Evolutionary conservation across 2,329 filamentous ascomycete species (phyloP).

Genomic region (Herpotrichia juniperi): DNA sequence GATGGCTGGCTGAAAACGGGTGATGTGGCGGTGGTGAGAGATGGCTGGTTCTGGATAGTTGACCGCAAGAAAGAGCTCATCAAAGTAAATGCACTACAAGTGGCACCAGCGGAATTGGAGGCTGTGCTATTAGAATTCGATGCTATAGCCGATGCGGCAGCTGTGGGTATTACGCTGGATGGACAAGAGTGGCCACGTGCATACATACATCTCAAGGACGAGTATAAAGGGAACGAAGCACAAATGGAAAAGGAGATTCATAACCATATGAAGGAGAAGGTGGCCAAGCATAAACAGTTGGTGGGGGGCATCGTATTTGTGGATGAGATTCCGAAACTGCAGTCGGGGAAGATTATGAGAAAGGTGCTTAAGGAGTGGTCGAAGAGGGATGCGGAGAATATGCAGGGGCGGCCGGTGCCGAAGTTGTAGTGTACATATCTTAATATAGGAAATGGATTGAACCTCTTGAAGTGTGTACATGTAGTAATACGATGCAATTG

Average conservation of each 20-base stretch:
- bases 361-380: conserved; percentile 64
- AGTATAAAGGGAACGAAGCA: conserved; percentile 48
- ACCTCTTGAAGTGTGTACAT: too few species aligned
- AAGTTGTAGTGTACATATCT: conserved; percentile 25
- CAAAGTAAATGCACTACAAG: conserved; percentile 50
- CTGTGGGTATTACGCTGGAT: conserved; percentile 59
- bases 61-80: conserved; percentile 49
- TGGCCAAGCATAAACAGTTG: conserved; percentile 60
- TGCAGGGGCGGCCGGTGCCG: conserved; percentile 30
- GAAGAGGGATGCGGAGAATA: conserved; percentile 56
- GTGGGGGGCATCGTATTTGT: conserved; percentile 61
- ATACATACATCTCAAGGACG: conserved; percentile 59
- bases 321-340: conserved; percentile 62
- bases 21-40: conserved; percentile 39
- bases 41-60: conserved; percentile 46
- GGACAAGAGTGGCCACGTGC: conserved; percentile 60
- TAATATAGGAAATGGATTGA: background rate
- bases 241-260: conserved; percentile 34
- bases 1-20: conserved; percentile 49
- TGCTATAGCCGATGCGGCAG: conserved; percentile 61
- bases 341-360: conserved; percentile 64
- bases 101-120: conserved; percentile 52
- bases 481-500: background rate
- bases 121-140: conserved; percentile 58
- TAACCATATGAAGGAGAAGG: conserved; percentile 49